Evolutionary conservation across 2,329 filamentous ascomycete species (phyloP), one percentile per base, ranked within the genome.

Genomic region (Didymella keratinophila): DNA sequence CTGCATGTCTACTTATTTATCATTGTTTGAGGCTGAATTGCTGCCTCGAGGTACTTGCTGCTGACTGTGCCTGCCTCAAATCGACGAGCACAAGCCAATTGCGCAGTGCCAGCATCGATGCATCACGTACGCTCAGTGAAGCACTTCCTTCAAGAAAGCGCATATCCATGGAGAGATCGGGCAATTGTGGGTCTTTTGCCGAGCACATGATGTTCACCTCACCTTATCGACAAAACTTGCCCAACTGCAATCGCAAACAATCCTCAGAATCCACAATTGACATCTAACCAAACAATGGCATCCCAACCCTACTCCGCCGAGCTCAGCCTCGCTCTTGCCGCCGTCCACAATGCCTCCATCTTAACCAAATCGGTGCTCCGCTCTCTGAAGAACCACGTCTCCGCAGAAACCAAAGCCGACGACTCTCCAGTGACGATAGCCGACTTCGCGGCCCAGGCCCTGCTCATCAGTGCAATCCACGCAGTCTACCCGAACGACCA

Each of bases 371-470:
- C 77, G 58, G 73, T 87, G 65, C 77, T 83, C 21, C 78, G 78
- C 41, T 73, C 77, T 20, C 77, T 82, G n/a, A 78, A 80, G 61
- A 83, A 83, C 64, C 64, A 65, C 52, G 71, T 74, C 47, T 78
- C 78, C 55, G 80, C 79, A 21, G 77, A 87, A 51, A 80, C 83
- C 67, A 88, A 89, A 70, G 78, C 78, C 55, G 86, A 89, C 70
- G 76, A 80, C 47, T 83, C 82, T 0, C 86, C 86, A 23, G 87
- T 89, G 49, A 88, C 87, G 1, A 82, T 87, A 36, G 86, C 85
- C 58, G 86, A 89, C 70, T 88, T 88, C 68, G 86, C 84, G 39
- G 83, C 84, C 2, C 86, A 89, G 71, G 86, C 86, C 10, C 77
- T 88, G 34, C 80, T 89, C 65, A 87, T 87, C 65, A 79, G 78